These are phyloP conservation scores for Carex pumila DNA, from an alignment of 176 grass and related monocot species.

Conservation along the genomic window DNA sequence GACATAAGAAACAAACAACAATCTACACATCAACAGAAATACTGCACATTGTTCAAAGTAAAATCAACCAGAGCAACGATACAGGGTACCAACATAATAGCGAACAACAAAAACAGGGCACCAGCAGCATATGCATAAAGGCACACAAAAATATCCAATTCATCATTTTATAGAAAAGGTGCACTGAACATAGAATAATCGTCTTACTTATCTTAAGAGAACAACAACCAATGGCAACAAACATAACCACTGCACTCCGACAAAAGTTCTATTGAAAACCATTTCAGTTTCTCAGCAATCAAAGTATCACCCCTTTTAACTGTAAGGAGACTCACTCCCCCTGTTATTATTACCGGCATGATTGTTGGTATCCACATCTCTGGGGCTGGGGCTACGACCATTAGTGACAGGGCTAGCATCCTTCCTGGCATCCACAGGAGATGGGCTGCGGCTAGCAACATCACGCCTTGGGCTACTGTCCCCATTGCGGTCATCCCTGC, in stretches of 20 bases:
- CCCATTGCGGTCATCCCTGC: conserved; percentile 36
- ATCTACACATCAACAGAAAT: too few relatives aligned
- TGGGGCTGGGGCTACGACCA: conserved; percentile 55
- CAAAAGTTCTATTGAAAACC: neutral
- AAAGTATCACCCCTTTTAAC: neutral
- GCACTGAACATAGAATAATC: neutral
- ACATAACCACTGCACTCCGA: neutral
- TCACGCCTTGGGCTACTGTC: conserved; percentile 40
- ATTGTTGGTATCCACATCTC: conserved; percentile 28
- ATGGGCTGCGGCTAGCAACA: conserved; percentile 40
- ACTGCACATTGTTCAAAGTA: neutral
- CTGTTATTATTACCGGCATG: conserved; percentile 20
- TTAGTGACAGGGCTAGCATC: conserved; percentile 54
- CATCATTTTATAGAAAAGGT: neutral
- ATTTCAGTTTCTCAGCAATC: neutral
- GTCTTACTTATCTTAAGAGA: neutral
- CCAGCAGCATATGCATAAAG: neutral
- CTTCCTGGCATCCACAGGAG: conserved; percentile 27
- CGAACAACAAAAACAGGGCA: neutral
- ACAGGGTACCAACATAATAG: neutral
- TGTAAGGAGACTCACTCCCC: conserved; percentile 37
- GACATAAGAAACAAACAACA: too few relatives aligned
- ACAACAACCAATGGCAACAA: conserved; percentile 1
- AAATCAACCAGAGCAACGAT: too few relatives aligned
- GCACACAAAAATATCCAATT: conserved; percentile 6